phyloP scores from a whole-genome alignment of 768 basidiomycete genomes.

The Calocera cornea region DNA sequence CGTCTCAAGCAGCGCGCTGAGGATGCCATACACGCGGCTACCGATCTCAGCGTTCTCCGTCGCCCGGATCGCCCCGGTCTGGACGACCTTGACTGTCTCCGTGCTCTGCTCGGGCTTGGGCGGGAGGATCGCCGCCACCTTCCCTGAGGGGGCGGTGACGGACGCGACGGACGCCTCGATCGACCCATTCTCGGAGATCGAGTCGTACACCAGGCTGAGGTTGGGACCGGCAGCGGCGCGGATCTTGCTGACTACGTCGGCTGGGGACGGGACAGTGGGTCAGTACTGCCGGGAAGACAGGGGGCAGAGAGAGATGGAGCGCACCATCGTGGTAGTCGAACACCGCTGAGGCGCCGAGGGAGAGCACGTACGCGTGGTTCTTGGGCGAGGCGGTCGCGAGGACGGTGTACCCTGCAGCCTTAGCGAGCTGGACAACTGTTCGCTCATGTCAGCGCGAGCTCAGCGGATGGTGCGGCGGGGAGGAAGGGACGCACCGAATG shows the following conservation, averaged over 20 bases:
- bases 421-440: conserved; percentile 28
- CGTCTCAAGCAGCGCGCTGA: conserved; percentile 4
- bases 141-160: conserved; percentile 4
- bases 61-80: background rate
- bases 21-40: background rate
- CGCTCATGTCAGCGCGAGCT: background rate
- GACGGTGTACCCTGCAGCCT: conserved; percentile 32
- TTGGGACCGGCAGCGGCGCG: conserved; percentile 8
- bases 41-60: background rate
- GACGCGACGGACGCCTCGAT: conserved; percentile 10
- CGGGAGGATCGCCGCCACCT: conserved; percentile 3
- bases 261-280: background rate
- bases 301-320: background rate
- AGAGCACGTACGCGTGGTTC: conserved; percentile 29
- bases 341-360: conserved; percentile 30
- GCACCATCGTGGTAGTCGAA: conserved; percentile 30
- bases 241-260: conserved; percentile 9
- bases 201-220: conserved; percentile 14
- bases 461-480: background rate
- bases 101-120: background rate
- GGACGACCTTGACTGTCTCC: conserved; percentile 2
- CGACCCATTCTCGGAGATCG: conserved; percentile 11
- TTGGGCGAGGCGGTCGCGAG: conserved; percentile 32
- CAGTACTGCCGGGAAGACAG: background rate
- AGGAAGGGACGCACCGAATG: background rate